phyloP scores from a whole-genome alignment of 2,329 filamentous ascomycete genomes.

The Alternaria tenuissima region DNA sequence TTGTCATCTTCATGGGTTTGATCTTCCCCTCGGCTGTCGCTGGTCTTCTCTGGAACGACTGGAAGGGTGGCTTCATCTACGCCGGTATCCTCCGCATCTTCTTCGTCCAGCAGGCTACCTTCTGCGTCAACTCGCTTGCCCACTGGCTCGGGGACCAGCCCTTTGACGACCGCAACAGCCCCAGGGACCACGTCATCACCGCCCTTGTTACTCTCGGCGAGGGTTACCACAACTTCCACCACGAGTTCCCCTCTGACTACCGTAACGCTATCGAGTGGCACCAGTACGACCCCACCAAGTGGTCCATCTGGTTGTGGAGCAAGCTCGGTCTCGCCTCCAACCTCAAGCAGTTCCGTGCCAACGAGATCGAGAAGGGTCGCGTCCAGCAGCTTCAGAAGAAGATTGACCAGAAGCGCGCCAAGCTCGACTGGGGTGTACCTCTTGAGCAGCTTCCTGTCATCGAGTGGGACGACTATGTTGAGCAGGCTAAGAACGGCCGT shows the following conservation, averaged over 20 bases:
- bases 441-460: constrained; percentile 55
- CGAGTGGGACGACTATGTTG: constrained; percentile 56
- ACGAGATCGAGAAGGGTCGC: constrained; percentile 56
- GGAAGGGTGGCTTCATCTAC: constrained; percentile 60
- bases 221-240: constrained; percentile 57
- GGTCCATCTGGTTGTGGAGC: constrained; percentile 55
- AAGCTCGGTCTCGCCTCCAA: constrained; percentile 55
- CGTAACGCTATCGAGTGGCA: constrained; percentile 54
- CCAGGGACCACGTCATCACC: constrained; percentile 54
- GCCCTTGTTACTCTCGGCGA: constrained; percentile 55
- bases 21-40: constrained; percentile 59
- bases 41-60: constrained; percentile 60
- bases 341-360: constrained; percentile 56
- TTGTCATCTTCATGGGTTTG: constrained; percentile 58
- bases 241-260: constrained; percentile 57
- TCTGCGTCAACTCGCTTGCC: constrained; percentile 64
- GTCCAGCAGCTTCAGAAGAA: constrained; percentile 57
- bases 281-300: constrained; percentile 57
- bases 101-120: constrained; percentile 63
- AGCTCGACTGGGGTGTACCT: constrained; percentile 55
- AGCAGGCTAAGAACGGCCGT: constrained; percentile 54
- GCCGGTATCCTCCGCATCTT: constrained; percentile 62
- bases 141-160: constrained; percentile 61
- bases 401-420: constrained; percentile 55
- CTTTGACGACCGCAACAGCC: constrained; percentile 56